Evolutionary conservation across 306 rosid species (phyloP), one percentile per base, ranked within the genome.

Genomic region (Prunus kanzakura): DNA sequence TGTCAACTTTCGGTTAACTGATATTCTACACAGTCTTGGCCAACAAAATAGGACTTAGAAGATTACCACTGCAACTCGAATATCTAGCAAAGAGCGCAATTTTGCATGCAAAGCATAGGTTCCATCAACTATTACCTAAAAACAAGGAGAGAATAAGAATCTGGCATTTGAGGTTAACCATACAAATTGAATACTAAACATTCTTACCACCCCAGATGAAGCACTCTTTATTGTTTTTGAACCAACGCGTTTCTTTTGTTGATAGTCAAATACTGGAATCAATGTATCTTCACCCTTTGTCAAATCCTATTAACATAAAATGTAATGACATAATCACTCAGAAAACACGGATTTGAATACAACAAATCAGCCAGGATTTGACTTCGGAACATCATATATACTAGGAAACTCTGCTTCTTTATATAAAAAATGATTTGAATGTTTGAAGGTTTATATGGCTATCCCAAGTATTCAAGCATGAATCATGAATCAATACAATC

Each of bases 51-150:
- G 51, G 23, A 57, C 23, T 46, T n/a, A 79, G 61, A 64, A 68
- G 54, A 43, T 69, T 83, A 96, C 98, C 97, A 96, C 99, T 72
- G 99, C 99, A 79, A 96, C 99, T 76, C 99, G 96, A 89, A 96
- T 92, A 87, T 96, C 99, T 80, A 96, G 89, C 87, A 89, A 82
- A 79, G 99, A 96, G 74, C 99, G 97, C 82, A 96, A 76, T 84
- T 89, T 96, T 69, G 99, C 96, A 85, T 96, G 98, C 72, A 95
- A 86, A 64, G 99, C 98, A 79, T 92, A 92, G 70, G 99, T 89
- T 61, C 99, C 99, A 79, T 96, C 99, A 83, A 96, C 96, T 80
- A 96, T 88, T 72, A 96, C 93, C 98, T 96, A 85, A 66, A 79
- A 74, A 43, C 67, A 78, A 73, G 76, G 50, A 64, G 69, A 50